Evolutionary conservation across 768 basidiomycete species (phyloP).

Genomic region (Mycena alexandri): DNA sequence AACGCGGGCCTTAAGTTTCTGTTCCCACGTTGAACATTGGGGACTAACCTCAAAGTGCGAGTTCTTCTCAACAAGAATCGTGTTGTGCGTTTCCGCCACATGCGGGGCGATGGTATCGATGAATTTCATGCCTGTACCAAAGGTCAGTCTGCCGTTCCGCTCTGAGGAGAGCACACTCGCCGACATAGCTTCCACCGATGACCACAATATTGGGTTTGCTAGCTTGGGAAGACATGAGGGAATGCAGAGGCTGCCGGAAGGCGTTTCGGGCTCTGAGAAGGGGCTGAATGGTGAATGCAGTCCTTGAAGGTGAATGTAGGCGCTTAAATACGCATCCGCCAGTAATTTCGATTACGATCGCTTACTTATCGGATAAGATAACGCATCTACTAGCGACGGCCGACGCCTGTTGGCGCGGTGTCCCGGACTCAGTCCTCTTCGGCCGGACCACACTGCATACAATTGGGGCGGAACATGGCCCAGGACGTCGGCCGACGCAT

Average conservation of each 20-base stretch:
- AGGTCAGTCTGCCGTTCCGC: background rate
- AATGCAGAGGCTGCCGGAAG: background rate
- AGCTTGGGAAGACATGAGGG: conserved; percentile 13
- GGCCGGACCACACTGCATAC: too few relatives aligned
- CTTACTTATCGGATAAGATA: background rate
- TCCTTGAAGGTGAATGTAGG: background rate
- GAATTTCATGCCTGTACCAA: conserved; percentile 36
- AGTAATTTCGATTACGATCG: background rate
- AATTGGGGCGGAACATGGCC: background rate
- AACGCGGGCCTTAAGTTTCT: background rate
- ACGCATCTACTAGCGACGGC: too few relatives aligned
- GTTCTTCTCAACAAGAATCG: conserved; percentile 51
- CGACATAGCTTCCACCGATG: conserved; percentile 52
- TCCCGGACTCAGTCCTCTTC: too few relatives aligned
- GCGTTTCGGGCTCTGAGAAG: background rate
- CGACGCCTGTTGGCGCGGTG: too few relatives aligned
- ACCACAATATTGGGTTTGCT: conserved; percentile 49
- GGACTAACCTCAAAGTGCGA: conserved; percentile 45
- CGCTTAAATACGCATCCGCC: conserved; percentile 2
- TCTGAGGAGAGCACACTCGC: conserved; percentile 23
- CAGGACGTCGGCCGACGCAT: conserved; percentile 1
- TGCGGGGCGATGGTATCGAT: conserved; percentile 40
- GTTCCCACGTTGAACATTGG: background rate
- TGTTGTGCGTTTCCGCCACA: conserved; percentile 42
- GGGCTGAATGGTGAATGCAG: conserved; percentile 23